Base-by-base conservation (phyloP, 441 rosid genomes). In the Eruca vesicaria region DNA sequence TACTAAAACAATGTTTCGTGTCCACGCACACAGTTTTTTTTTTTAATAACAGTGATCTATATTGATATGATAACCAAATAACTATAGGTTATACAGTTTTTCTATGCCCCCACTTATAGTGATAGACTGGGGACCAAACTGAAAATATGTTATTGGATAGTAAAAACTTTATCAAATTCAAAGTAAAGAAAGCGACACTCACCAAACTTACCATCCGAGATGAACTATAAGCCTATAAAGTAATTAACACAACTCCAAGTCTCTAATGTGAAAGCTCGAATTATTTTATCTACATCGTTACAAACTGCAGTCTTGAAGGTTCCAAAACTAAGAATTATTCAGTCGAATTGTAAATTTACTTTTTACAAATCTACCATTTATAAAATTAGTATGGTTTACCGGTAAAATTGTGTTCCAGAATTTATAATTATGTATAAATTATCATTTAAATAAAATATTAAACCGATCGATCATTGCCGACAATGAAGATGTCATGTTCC, bases 381-480 rank as follows among this genome's bases (percentile, higher is more conserved):
- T 0, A 35, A 12, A 68, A 56, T 43, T 70, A 69, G 69, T 56
- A 75, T 20, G 26, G 14, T 55, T 8, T 15, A 21, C 18, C 19
- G 36, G 53, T 5, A 66, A 78, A 78, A 72, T 50, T 78, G 68
- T 72, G 57, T 58, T 29, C 41, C 50, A 21, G 14, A n/a, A 29
- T 65, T 10, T 21, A 76, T 76, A 59, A 71, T 48, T 38, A 29
- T 7, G n/a, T 41, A 36, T 73, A 38, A 23, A 63, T 3, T 48
- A 9, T 48, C 64, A 55, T 62, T 55, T 43, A 33, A 52, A 63
- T 31, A 15, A 31, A 53, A 7, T 66, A 61, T 59, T 6, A 77
- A 86, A 84, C 92, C 21, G 89, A 90, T 10, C 88, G 83, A 69
- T 85, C 85, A 4, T 68, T 82, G 36, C 80, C 86, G 72, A 74